Percentiles rank a stretch among this genome's conserved stretches.
phyloP scores from a whole-genome alignment of 495 filamentous ascomycete genomes.

The Neurospora sp. region DNA sequence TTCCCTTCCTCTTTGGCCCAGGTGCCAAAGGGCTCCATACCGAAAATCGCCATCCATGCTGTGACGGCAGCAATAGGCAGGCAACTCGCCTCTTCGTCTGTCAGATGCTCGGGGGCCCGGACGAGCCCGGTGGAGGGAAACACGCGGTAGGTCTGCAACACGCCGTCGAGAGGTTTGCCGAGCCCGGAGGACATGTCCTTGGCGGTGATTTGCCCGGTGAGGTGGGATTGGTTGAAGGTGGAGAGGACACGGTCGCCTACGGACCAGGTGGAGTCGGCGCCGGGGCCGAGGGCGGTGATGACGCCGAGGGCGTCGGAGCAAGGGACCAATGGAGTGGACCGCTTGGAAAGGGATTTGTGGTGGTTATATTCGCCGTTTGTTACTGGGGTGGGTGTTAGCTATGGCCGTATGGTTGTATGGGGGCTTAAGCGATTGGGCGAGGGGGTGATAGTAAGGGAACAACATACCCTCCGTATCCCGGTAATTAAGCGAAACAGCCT shows the following conservation, averaged over 20 bases:
- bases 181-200: conserved; percentile 24
- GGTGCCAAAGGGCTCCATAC: conserved; percentile 31
- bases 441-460: neutral
- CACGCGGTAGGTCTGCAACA: conserved; percentile 33
- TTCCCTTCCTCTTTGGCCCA: conserved; percentile 6
- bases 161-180: conserved; percentile 28
- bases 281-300: conserved; percentile 20
- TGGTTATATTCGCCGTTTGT: conserved; percentile 48
- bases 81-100: conserved; percentile 30
- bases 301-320: conserved; percentile 37
- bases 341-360: conserved; percentile 31
- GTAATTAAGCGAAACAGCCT: conserved; percentile 48
- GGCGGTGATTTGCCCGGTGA: conserved; percentile 28
- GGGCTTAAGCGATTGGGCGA: neutral
- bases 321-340: conserved; percentile 21
- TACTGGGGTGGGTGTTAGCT: conserved; percentile 22
- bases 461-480: conserved; percentile 40
- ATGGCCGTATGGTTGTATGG: neutral
- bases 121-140: conserved; percentile 30
- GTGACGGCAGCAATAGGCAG: conserved; percentile 36
- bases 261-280: conserved; percentile 11
- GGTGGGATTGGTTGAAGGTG: conserved; percentile 34
- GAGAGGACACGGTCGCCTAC: conserved; percentile 33
- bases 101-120: conserved; percentile 28
- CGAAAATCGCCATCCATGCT: conserved; percentile 38